Percentiles rank a stretch among this genome's conserved stretches.
phyloP scores from a whole-genome alignment of 2,329 filamentous ascomycete genomes.

The Aspergillus thermomutatus region DNA sequence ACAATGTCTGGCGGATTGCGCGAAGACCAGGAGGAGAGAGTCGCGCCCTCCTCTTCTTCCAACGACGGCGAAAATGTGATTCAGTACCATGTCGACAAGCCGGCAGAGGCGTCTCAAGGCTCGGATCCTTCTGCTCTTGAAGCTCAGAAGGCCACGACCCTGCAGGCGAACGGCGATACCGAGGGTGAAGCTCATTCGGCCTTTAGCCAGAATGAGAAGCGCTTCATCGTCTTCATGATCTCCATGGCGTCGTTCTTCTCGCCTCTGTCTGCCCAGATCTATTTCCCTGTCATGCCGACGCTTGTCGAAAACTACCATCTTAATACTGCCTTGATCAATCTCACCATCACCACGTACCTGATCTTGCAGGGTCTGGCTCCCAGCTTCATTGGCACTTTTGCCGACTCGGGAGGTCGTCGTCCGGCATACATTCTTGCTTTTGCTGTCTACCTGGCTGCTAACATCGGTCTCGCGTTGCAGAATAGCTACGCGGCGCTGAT shows the following conservation, averaged over 20 bases:
- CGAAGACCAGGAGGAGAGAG: background rate
- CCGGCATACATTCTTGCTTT: conserved; percentile 39
- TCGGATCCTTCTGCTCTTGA: conserved; percentile 1
- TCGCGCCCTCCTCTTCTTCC: background rate
- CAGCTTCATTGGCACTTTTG: conserved; percentile 40
- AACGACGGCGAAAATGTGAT: background rate
- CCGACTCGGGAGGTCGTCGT: conserved; percentile 42
- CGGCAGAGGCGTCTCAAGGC: background rate
- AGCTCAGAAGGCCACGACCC: background rate
- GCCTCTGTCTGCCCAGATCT: conserved; percentile 43
- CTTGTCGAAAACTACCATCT: conserved; percentile 42
- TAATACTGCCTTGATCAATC: conserved; percentile 38
- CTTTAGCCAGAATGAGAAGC: conserved; percentile 31
- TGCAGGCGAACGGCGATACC: background rate
- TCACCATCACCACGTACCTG: conserved; percentile 47
- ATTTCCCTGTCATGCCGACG: conserved; percentile 44
- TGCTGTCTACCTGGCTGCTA: conserved; percentile 39
- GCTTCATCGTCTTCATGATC: conserved; percentile 37
- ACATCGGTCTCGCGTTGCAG: conserved; percentile 39
- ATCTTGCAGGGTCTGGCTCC: conserved; percentile 46
- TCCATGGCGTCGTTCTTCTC: conserved; percentile 42
- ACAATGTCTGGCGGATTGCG: background rate
- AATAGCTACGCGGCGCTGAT: conserved; percentile 39
- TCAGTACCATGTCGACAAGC: background rate
- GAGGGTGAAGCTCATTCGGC: conserved; percentile 20